Evolutionary conservation across 1,284 basidiomycete species (phyloP).

Genomic region (Sporisorium exsertum): DNA sequence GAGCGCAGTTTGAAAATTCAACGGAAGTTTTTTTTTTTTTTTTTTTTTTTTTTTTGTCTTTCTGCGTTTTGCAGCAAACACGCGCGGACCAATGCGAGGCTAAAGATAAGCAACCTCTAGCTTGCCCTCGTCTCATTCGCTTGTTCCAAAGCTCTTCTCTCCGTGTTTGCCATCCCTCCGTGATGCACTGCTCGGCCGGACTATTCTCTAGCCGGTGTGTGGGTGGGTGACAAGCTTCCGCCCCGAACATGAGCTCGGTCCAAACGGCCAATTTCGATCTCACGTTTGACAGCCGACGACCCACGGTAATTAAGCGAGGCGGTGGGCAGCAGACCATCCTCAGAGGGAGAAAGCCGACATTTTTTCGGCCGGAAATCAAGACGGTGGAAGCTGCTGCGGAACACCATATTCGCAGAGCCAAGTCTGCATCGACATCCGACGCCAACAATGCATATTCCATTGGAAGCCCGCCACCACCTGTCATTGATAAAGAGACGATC

Average conservation of each 20-base stretch:
- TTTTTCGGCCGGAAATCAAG: background rate
- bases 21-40: background rate
- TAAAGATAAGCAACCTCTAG: constrained; percentile 2
- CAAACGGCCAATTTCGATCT: too few relatives aligned
- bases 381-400: too few relatives aligned
- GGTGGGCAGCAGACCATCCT: too few relatives aligned
- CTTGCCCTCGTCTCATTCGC: background rate
- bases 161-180: background rate
- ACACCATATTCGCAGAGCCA: too few relatives aligned
- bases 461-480: background rate
- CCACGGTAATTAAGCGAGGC: too few relatives aligned
- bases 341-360: background rate
- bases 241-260: too few relatives aligned
- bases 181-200: background rate
- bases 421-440: too few relatives aligned
- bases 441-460: too few relatives aligned
- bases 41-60: background rate
- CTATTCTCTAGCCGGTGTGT: background rate
- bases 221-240: too few relatives aligned
- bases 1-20: background rate
- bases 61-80: background rate
- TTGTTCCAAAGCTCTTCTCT: background rate
- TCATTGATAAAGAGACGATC: background rate
- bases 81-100: background rate
- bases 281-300: background rate